phyloP scores from a whole-genome alignment of 2,329 filamentous ascomycete genomes.

The Nemania sp. region DNA sequence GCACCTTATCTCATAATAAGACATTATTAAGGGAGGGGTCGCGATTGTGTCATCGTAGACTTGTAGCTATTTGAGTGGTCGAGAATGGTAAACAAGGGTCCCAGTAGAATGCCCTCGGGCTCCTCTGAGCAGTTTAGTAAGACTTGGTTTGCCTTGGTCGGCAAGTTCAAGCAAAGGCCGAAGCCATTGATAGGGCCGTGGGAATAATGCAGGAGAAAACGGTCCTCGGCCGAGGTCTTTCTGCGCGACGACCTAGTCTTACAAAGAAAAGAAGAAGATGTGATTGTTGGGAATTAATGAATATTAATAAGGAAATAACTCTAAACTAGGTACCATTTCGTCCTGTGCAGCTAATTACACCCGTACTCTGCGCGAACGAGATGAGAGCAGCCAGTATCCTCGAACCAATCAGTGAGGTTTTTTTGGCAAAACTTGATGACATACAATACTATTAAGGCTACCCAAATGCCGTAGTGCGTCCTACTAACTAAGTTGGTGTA shows the following conservation, averaged over 20 bases:
- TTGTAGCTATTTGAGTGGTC: not conserved
- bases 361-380: not conserved
- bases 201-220: not conserved
- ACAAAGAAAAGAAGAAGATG: too few species aligned
- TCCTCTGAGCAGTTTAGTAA: not conserved
- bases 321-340: too few species aligned
- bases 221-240: too few species aligned
- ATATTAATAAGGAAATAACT: too few species aligned
- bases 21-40: not conserved
- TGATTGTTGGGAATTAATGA: too few species aligned
- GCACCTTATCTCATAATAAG: not conserved
- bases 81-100: not conserved
- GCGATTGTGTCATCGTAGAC: constrained; percentile 18
- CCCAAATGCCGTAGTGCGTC: not conserved
- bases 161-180: not conserved
- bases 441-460: not conserved
- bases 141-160: not conserved
- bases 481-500: constrained; percentile 3
- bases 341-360: too few species aligned
- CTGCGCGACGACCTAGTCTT: too few species aligned
- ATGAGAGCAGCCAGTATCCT: not conserved
- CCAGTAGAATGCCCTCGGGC: not conserved
- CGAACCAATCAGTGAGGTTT: not conserved
- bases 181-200: not conserved
- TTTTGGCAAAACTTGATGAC: not conserved